Evolutionary conservation across 495 filamentous ascomycete species (phyloP), one percentile per base, ranked within the genome.

Genomic region (Corynascus novoguineensis): DNA sequence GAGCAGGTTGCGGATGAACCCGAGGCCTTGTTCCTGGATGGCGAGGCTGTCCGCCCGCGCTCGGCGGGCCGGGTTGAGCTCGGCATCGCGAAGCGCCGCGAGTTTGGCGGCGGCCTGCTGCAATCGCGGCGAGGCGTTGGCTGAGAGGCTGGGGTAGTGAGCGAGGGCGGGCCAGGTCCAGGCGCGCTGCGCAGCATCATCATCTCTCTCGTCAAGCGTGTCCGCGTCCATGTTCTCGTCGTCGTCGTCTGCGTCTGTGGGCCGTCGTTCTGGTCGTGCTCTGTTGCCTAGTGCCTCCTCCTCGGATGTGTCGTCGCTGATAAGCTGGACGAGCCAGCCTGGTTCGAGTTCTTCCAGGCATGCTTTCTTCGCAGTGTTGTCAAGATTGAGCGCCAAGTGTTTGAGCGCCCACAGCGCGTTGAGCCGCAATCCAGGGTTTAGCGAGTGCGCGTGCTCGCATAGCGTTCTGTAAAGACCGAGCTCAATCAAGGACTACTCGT

Each of bases 321-420:
- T 89, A 27, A 92, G 72, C 34, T 83, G 81, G 57, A 92, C 79
- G 31, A 97, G 80, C 88, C 89, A 96, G 17, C 81, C 83, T 1
- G 88, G 79, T 9, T 83, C 83, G 5, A 97, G 76, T 55, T 87
- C 85, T 42, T 92, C 83, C 24, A 97, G 73, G 45, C 88, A 85
- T 45, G 78, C 80, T 61, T 85, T 84, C 71, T 92, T 93, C 50
- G 87, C 74, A 15, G 86, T 81, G 46, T 83, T 83, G 22, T 80
- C 73, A 1, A 86, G 80, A 28, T 80, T 79, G 41, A 83, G 77
- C 7, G 93, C 85, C 28, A 96, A 72, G 70, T 96, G 89, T 64
- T 97, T 97, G 45, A 98, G 75, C 19, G 90, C 90, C 93, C 93
- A 97, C 10, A 98, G 70, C 9, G 90, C 88, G 59, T 90, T 88